Evolutionary conservation across 768 basidiomycete genomes (phyloP).

Genomic region (Lentinula aciculospora): DNA sequence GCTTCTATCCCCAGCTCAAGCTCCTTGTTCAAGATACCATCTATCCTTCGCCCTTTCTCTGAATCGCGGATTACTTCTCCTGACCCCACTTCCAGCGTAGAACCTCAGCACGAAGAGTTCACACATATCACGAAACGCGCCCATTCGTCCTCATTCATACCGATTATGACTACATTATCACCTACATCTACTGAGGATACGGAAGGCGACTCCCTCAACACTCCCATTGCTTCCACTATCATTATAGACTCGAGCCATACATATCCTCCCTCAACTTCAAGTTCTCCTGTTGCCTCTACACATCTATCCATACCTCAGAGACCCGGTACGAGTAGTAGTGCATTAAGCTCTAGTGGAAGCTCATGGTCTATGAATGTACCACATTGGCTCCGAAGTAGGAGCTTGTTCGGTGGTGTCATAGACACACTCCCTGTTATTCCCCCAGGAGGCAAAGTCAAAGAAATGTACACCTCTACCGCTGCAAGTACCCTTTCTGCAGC

Average conservation of each 20-base stretch:
- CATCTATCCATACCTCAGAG: neutral
- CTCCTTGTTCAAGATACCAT: slow-evolving; percentile 59
- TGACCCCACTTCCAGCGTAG: neutral
- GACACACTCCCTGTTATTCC: slow-evolving; percentile 28
- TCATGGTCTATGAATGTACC: slow-evolving; percentile 46
- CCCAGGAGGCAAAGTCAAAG: slow-evolving; percentile 20
- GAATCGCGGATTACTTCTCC: slow-evolving; percentile 23
- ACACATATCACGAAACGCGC: slow-evolving; percentile 62
- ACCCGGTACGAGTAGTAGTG: slow-evolving; percentile 8
- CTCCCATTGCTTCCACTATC: slow-evolving; percentile 20
- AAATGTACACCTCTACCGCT: slow-evolving; percentile 36
- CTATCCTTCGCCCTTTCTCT: slow-evolving; percentile 63
- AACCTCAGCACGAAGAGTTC: slow-evolving; percentile 47
- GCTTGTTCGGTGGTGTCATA: slow-evolving; percentile 18
- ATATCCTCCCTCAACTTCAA: slow-evolving; percentile 65
- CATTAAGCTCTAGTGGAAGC: slow-evolving; percentile 20
- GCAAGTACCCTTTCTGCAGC: neutral
- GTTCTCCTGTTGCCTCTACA: neutral
- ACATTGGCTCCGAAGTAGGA: slow-evolving; percentile 49
- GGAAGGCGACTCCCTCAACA: slow-evolving; percentile 17
- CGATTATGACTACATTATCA: slow-evolving; percentile 39
- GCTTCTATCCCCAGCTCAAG: slow-evolving; percentile 20
- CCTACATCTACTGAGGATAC: slow-evolving; percentile 8
- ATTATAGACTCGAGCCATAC: slow-evolving; percentile 46
- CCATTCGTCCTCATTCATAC: slow-evolving; percentile 50